A percentile compares a stretch with the other conserved stretches of the same genome.
Evolutionary conservation across 2,329 filamentous ascomycete species (phyloP).

Genomic region (Orbilia brochopaga): DNA sequence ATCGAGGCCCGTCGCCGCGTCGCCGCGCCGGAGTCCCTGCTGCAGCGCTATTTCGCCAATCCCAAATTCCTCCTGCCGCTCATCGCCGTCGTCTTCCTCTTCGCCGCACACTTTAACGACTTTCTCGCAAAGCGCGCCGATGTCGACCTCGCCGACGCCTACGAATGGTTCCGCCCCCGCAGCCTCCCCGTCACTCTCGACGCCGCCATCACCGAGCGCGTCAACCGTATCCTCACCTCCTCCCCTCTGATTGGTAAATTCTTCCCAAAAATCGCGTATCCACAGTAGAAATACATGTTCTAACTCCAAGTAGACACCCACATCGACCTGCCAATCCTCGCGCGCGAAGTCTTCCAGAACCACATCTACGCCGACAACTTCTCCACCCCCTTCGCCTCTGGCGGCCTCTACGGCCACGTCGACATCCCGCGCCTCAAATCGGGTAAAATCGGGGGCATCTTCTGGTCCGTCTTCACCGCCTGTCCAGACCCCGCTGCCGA

Average conservation of each 20-base stretch:
- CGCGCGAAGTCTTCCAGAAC: slow-evolving; percentile 73
- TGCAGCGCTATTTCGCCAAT: slow-evolving; percentile 32
- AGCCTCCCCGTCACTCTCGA: slow-evolving; percentile 3
- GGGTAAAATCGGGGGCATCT: slow-evolving; percentile 80
- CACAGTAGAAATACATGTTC: background rate
- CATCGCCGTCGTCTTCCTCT: slow-evolving; percentile 32
- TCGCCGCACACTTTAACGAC: slow-evolving; percentile 45
- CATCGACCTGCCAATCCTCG: slow-evolving; percentile 74
- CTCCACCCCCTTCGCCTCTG: slow-evolving; percentile 74
- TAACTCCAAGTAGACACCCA: slow-evolving; percentile 25
- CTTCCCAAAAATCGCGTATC: background rate
- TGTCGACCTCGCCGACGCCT: slow-evolving; percentile 29
- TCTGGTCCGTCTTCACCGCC: slow-evolving; percentile 85
- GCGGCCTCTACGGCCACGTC: slow-evolving; percentile 72
- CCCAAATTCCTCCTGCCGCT: slow-evolving; percentile 39
- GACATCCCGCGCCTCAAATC: slow-evolving; percentile 76
- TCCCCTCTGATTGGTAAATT: slow-evolving; percentile 51
- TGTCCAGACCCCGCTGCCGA: slow-evolving; percentile 69
- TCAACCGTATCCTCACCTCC: slow-evolving; percentile 47
- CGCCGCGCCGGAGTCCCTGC: slow-evolving; percentile 26
- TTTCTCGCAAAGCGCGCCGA: slow-evolving; percentile 41
- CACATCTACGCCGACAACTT: slow-evolving; percentile 78
- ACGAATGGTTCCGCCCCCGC: slow-evolving; percentile 30
- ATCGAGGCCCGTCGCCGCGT: slow-evolving; percentile 11
- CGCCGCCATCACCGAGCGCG: slow-evolving; percentile 40